These are phyloP conservation scores for Cryphonectria carpinicola DNA, from an alignment of 2,329 filamentous ascomycete species.

Conservation along the genomic window DNA sequence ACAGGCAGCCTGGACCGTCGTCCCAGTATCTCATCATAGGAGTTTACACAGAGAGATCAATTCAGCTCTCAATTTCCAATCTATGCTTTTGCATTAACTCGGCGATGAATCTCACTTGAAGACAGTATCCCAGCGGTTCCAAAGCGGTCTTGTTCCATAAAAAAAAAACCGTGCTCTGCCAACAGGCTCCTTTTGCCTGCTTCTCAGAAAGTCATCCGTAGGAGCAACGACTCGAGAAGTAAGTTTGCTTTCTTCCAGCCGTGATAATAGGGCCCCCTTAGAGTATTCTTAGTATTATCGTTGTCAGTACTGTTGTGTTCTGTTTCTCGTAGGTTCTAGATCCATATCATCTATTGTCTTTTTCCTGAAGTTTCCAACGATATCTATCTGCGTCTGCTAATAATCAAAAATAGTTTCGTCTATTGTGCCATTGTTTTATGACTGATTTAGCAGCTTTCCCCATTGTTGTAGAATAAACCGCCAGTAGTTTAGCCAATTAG, in stretches of 20 bases:
- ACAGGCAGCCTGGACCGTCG: no score
- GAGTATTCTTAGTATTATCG: background rate
- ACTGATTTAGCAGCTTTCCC: background rate
- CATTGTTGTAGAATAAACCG: background rate
- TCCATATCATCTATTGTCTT: background rate
- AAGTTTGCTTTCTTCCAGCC: background rate
- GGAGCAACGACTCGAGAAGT: no score
- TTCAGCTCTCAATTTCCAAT: background rate
- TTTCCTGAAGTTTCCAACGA: background rate
- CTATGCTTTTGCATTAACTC: background rate
- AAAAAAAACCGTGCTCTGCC: no score
- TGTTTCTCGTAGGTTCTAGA: background rate
- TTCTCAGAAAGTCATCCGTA: background rate
- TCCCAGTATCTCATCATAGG: background rate
- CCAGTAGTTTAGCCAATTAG: background rate
- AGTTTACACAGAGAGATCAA: no score
- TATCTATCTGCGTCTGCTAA: background rate
- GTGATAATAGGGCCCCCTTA: background rate
- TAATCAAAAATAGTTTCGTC: background rate
- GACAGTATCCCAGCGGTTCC: background rate
- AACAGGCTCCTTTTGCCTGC: background rate
- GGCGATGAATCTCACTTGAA: background rate
- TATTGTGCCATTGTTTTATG: background rate
- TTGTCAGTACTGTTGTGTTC: background rate
- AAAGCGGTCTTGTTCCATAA: background rate